Percentiles rank a stretch among this genome's conserved stretches.
phyloP scores from a whole-genome alignment of 805 yeast species.

The Saturnispora bothae region DNA sequence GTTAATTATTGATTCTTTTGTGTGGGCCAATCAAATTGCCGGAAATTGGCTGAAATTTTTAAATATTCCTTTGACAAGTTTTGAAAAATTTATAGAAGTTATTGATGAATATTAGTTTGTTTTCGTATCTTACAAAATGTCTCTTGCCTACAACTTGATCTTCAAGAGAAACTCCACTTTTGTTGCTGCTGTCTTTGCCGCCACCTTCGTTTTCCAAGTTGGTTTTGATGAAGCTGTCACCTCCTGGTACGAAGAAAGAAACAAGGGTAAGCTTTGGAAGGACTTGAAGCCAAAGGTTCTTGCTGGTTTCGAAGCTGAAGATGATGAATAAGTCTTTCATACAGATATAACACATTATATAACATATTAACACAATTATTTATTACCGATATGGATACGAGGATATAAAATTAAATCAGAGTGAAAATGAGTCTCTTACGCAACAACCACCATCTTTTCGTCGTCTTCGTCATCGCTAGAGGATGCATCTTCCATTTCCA shows the following conservation, averaged over 20 bases:
- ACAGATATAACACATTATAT: background rate
- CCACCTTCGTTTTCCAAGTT: constrained; percentile 81
- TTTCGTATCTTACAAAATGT: constrained; percentile 7
- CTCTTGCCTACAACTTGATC: constrained; percentile 50
- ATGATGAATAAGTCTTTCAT: constrained; percentile 38
- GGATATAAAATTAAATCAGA: background rate
- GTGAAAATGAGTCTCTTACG: constrained; percentile 1
- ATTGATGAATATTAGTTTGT: background rate
- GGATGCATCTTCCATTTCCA: constrained; percentile 6
- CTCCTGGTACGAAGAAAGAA: constrained; percentile 64
- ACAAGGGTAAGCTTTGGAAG: constrained; percentile 79
- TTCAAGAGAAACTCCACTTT: constrained; percentile 87
- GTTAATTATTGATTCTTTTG: no score
- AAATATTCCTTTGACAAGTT: background rate
- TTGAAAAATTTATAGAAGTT: background rate
- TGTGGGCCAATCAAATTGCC: constrained; percentile 1
- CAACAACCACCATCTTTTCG: constrained; percentile 12
- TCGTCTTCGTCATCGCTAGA: constrained; percentile 12
- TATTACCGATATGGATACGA: background rate
- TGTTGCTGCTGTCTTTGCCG: constrained; percentile 72
- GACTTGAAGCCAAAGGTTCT: constrained; percentile 52
- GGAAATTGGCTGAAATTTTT: background rate
- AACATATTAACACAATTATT: constrained; percentile 1
- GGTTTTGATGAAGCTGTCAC: constrained; percentile 60
- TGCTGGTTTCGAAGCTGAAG: constrained; percentile 50